Evolutionary conservation across 371 early-diverging fungal species (phyloP).

Genomic region (Mucor indicus): DNA sequence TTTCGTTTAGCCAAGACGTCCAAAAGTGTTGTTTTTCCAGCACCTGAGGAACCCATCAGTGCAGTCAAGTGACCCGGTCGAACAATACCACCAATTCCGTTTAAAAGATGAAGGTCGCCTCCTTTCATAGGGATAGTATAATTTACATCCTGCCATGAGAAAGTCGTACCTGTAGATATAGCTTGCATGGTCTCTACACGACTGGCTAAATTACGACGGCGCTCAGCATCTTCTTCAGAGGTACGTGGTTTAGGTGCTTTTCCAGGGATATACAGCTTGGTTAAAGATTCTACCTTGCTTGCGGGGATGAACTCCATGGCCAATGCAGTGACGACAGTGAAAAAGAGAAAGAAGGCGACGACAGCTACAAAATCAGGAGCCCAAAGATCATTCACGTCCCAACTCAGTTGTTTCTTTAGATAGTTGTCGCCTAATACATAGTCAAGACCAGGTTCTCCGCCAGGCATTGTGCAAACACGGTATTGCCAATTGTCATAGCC

Average conservation of each 20-base stretch:
- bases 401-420: conserved; percentile 22
- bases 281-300: conserved; percentile 43
- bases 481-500: conserved; percentile 44
- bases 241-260: conserved; percentile 21
- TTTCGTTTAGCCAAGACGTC: conserved; percentile 81
- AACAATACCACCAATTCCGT: conserved; percentile 47
- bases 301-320: conserved; percentile 48
- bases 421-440: conserved; percentile 57
- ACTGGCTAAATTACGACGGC: conserved; percentile 8
- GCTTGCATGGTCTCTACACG: conserved; percentile 25
- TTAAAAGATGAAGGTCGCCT: conserved; percentile 47
- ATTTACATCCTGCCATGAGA: conserved; percentile 54
- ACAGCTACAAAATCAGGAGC: conserved; percentile 51
- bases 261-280: conserved; percentile 50
- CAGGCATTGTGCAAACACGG: conserved; percentile 54
- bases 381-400: conserved; percentile 47
- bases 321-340: conserved; percentile 39
- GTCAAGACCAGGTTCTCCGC: conserved; percentile 43
- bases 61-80: conserved; percentile 70
- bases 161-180: conserved; percentile 43
- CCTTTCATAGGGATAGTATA: conserved; percentile 59
- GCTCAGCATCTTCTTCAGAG: conserved; percentile 1
- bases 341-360: conserved; percentile 45
- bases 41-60: conserved; percentile 83
- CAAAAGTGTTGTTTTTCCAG: conserved; percentile 87